Evolutionary conservation across 148 eudicot species (phyloP), one percentile per base, ranked within the genome.

Genomic region (Silene conica): DNA sequence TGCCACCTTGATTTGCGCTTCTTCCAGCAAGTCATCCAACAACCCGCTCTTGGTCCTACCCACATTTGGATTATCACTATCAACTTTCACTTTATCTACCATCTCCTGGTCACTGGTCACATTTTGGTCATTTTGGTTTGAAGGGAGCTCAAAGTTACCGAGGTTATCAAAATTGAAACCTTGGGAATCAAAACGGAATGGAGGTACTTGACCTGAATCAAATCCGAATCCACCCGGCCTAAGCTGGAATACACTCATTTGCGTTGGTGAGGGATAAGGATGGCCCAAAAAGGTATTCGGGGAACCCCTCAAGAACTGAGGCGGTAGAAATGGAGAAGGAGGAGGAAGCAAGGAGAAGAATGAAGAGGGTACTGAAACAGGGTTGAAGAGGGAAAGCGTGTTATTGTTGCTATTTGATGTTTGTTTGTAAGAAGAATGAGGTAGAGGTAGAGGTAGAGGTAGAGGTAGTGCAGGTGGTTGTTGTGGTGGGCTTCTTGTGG

Each of bases 21-120:
- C 98, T 22, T 78, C 85, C 55, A 90, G 73, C 20, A 93, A 76
- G 59, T 84, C 92, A 70, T 85, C 98, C 78, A 93, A 78, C 66
- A 93, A 83, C 19, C 98, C 98, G 72, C 97, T 91, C 22, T 89
- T 90, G 15, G 72, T 77, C 70, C 78, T 64, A 69, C 73, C 73
- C 73, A 72, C 50, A 75, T 28, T 21, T 16, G 52, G 25, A 21
- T 65, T 61, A 45, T 55, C 80, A 21, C 59, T 67, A 77, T 21
- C 67, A 60, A 34, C 63, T 70, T 59, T 61, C 78, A 63, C 41
- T 34, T 72, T 69, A 72, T 72, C 43, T 76, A 75, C 28, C 38
- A 54, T 23, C 5, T 14, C 55, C 7, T 23, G 34, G 23, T 79
- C 70, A 67, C 7, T 25, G 4, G 13, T 48, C 46, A 43, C 71